phyloP scores from a whole-genome alignment of 805 yeast genomes.

The Tetrapisispora pingtungensis region DNA sequence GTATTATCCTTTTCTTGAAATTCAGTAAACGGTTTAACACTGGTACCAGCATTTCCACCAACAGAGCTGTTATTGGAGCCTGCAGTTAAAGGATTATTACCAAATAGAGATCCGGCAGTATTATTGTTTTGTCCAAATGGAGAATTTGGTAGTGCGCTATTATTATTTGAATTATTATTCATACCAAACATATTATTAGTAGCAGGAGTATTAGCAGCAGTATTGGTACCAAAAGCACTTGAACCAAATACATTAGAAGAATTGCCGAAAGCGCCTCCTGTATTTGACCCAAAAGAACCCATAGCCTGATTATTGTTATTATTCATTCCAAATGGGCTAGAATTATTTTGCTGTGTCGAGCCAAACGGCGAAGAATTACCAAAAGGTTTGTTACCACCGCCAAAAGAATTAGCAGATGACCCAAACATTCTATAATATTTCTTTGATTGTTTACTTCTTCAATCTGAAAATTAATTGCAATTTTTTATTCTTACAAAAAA shows the following conservation, averaged over 20 bases:
- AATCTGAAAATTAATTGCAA: too few species aligned
- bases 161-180: slow-evolving; percentile 16
- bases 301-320: slow-evolving; percentile 11
- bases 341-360: slow-evolving; percentile 13
- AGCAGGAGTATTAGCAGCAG: slow-evolving; percentile 8
- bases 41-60: slow-evolving; percentile 42
- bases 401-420: slow-evolving; percentile 14
- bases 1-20: slow-evolving; percentile 60
- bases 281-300: neutral
- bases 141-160: slow-evolving; percentile 8
- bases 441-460: too few species aligned
- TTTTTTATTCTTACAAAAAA: too few species aligned
- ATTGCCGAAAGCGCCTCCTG: neutral
- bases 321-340: slow-evolving; percentile 10
- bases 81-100: slow-evolving; percentile 16
- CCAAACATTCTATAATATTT: slow-evolving; percentile 11
- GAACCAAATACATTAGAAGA: slow-evolving; percentile 31
- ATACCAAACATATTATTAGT: slow-evolving; percentile 31
- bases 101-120: slow-evolving; percentile 4
- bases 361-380: slow-evolving; percentile 16
- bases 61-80: slow-evolving; percentile 6
- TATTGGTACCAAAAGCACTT: slow-evolving; percentile 10
- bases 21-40: slow-evolving; percentile 58
- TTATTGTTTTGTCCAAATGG: slow-evolving; percentile 4
- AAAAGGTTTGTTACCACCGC: slow-evolving; percentile 15